Base-by-base conservation (phyloP, 495 filamentous ascomycete species). In the Paragyromitra xinjiangensis region DNA sequence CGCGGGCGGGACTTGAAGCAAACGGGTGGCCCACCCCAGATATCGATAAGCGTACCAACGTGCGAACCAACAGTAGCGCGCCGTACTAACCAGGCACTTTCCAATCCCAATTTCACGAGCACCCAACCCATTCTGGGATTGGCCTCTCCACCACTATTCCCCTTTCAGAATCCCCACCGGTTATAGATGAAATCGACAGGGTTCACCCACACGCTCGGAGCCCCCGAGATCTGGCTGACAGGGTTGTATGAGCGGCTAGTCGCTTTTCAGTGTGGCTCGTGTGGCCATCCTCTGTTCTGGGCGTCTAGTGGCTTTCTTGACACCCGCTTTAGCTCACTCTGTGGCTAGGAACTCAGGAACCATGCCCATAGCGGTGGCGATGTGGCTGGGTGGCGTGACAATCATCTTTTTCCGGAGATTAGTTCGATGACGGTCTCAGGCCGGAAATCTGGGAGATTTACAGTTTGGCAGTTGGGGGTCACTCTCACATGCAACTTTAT, bases 1-100 rank as follows among this genome's bases (percentile, higher is more conserved):
- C 26, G 69, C 73, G 61, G 61, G 74, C 74, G 51, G 69, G 61
- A 72, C 50, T 72, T 37, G 55, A 64, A 44, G 69, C 29, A 14
- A 50, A 72, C 59, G 69, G 70, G 24, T 64, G 58, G 69, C 50
- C 55, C 63, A 40, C 53, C 61, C 69, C 61, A 64, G 40, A 77
- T 77, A 53, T 64, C 74, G 74, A 77, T 77, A 77, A 77, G 74
- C 68, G 58, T 71, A 59, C 72, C 29, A 59, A 50, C n/a, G 8
- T 45, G 24, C 56, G 50, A 66, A 40, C 70, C 48, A 72, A 50
- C 68, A 71, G 59, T 34, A 56, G 37, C 61, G 29, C 37, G 6
- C 59, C 22, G 56, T 39, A 40, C 56, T 61, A 61, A 24, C 22
- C 42, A 48, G 19, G 50, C 29, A 40, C 48, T 24, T 16, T 39